These are phyloP conservation scores for Penicillium sp. DNA, from an alignment of 2,329 filamentous ascomycete genomes.

Conservation along the genomic window DNA sequence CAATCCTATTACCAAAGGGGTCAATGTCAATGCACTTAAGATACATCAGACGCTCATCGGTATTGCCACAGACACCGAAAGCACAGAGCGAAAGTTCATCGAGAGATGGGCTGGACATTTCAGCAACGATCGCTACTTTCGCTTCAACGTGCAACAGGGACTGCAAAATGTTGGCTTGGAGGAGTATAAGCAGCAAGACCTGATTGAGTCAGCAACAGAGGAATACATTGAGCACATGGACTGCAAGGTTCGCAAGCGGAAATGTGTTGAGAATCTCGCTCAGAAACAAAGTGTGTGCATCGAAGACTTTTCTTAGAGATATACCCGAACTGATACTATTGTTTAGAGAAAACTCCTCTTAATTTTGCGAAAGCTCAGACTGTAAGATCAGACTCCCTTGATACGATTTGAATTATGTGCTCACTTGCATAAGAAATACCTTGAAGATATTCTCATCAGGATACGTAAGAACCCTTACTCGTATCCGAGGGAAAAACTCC, in stretches of 20 bases:
- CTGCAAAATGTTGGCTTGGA: background rate
- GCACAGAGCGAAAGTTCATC: background rate
- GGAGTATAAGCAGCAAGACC: slow-evolving; percentile 1
- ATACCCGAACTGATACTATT: background rate
- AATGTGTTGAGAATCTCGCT: slow-evolving; percentile 27
- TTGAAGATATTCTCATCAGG: too few relatives aligned
- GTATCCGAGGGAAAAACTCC: too few relatives aligned
- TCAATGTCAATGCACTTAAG: background rate
- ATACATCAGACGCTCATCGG: background rate
- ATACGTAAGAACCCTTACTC: too few relatives aligned
- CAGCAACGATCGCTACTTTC: background rate
- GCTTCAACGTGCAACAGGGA: slow-evolving; percentile 1
- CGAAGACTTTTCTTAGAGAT: background rate
- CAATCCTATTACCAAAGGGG: background rate
- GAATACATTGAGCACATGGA: background rate
- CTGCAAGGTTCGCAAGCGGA: slow-evolving; percentile 16
- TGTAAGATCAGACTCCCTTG: too few relatives aligned
- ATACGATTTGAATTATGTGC: too few relatives aligned
- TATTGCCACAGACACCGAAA: background rate
- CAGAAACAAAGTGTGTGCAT: slow-evolving; percentile 1
- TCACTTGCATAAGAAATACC: too few relatives aligned
- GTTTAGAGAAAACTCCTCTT: background rate
- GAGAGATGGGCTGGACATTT: background rate
- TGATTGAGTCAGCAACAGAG: slow-evolving; percentile 16
- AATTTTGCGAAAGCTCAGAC: too few relatives aligned